Evolutionary conservation across 148 eudicot species (phyloP).

Genomic region (Tetragonia tetragonoides): DNA sequence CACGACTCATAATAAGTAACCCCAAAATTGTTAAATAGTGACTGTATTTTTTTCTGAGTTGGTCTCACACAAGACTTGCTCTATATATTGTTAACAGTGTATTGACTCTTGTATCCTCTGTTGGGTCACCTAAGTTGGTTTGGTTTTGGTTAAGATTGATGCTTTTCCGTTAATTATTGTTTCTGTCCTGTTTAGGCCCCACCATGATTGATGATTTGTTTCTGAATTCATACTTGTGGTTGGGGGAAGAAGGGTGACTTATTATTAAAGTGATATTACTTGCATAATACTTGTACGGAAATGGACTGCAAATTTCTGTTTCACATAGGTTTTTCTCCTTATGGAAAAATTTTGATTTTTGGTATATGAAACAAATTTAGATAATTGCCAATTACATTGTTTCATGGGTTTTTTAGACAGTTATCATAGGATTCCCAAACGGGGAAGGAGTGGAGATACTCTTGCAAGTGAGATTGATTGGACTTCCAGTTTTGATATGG

Average conservation of each 20-base stretch:
- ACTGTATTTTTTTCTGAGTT: too few relatives aligned
- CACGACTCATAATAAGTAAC: too few relatives aligned
- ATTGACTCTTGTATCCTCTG: constrained; percentile 21
- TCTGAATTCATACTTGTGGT: constrained; percentile 9
- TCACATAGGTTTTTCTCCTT: constrained; percentile 9
- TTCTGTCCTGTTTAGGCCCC: neutral
- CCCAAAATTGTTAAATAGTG: too few relatives aligned
- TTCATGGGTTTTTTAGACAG: too few relatives aligned
- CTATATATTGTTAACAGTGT: neutral
- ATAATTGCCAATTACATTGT: too few relatives aligned
- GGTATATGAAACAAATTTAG: too few relatives aligned
- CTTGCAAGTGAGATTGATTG: too few relatives aligned
- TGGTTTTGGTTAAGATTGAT: constrained; percentile 18
- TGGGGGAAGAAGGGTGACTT: constrained; percentile 12
- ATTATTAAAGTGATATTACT: constrained; percentile 9
- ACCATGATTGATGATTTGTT: constrained; percentile 12
- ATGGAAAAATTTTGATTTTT: neutral
- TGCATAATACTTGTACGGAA: neutral
- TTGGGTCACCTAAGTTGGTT: constrained; percentile 22
- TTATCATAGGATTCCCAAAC: too few relatives aligned
- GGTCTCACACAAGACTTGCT: too few relatives aligned
- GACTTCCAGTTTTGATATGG: too few relatives aligned
- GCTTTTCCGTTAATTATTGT: constrained; percentile 13
- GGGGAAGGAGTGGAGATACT: too few relatives aligned
- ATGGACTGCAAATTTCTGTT: neutral